Percentiles rank a stretch among this genome's conserved stretches.
Conservation (phyloP, 31 red algal species). For the Asparagopsis taxiformis region DNA sequence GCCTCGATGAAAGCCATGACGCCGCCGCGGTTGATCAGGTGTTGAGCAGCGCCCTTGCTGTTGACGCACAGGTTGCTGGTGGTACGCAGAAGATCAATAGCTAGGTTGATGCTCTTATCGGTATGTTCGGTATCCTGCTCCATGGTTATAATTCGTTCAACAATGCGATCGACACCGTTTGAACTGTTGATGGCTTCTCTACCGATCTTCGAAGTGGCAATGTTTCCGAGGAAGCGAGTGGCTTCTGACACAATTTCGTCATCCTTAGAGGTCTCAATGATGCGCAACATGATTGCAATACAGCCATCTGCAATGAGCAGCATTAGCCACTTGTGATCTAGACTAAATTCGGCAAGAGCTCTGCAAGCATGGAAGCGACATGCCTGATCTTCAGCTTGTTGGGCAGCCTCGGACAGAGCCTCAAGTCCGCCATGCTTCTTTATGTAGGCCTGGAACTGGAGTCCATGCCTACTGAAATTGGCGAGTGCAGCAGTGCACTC, state of each 20-base stretch:
- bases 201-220: slow-evolving; percentile 51
- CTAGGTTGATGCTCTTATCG: slow-evolving; percentile 14
- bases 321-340: slow-evolving; percentile 38
- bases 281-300: slow-evolving; percentile 29
- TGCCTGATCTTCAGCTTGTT: slow-evolving; percentile 24
- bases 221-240: slow-evolving; percentile 39
- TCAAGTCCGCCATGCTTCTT: slow-evolving; percentile 32
- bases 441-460: slow-evolving; percentile 47
- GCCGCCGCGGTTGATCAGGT: slow-evolving; percentile 36
- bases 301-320: slow-evolving; percentile 32
- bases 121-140: not conserved
- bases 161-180: slow-evolving; percentile 32
- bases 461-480: slow-evolving; percentile 43
- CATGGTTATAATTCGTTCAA: slow-evolving; percentile 19
- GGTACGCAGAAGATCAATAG: slow-evolving; percentile 43
- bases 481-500: slow-evolving; percentile 56
- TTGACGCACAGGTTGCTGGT: slow-evolving; percentile 48
- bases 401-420: slow-evolving; percentile 34
- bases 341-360: slow-evolving; percentile 57
- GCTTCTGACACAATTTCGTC: slow-evolving; percentile 52
- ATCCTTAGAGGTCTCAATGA: slow-evolving; percentile 21
- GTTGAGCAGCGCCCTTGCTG: slow-evolving; percentile 30
- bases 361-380: slow-evolving; percentile 45
- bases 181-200: slow-evolving; percentile 31
- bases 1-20: slow-evolving; percentile 56